Evolutionary conservation across 1,284 basidiomycete genomes (phyloP).

Genomic region (Puccinia polysora): DNA sequence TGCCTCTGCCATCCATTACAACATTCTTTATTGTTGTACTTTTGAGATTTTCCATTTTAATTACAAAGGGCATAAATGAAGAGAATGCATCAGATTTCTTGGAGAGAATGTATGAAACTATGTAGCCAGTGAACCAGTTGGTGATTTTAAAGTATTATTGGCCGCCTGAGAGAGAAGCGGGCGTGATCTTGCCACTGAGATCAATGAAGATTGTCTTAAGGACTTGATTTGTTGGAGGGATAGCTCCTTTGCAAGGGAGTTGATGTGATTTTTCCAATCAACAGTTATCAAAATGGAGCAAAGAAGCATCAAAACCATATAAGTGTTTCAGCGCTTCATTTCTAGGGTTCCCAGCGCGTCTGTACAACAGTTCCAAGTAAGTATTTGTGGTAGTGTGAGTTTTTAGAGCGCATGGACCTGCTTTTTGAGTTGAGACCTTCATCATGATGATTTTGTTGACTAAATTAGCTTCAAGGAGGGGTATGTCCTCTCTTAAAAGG

Average conservation of each 20-base stretch:
- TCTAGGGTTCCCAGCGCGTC: neutral
- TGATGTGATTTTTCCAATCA: conserved; percentile 3
- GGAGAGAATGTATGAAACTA: neutral
- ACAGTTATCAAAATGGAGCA: conserved; percentile 17
- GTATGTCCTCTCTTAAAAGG: too few relatives aligned
- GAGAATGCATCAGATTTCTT: conserved; percentile 22
- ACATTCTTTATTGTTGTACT: conserved; percentile 14
- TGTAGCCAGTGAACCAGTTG: neutral
- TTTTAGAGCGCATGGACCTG: too few relatives aligned
- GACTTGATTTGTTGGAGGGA: neutral
- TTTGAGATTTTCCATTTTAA: neutral
- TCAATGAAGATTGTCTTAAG: conserved; percentile 13
- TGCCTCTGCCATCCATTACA: conserved; percentile 4
- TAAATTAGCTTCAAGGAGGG: too few relatives aligned
- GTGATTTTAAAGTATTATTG: conserved; percentile 25
- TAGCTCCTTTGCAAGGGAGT: neutral
- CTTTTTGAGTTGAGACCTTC: too few relatives aligned
- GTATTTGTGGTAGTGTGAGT: too few relatives aligned
- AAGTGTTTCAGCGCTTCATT: neutral
- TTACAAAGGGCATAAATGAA: neutral
- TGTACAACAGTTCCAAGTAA: neutral
- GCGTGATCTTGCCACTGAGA: conserved; percentile 13
- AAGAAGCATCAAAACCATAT: neutral
- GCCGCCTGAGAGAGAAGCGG: neutral
- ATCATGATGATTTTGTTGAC: too few relatives aligned